Evolutionary conservation across 169 alveolate species (phyloP).

Genomic region (Blepharisma undulans): DNA sequence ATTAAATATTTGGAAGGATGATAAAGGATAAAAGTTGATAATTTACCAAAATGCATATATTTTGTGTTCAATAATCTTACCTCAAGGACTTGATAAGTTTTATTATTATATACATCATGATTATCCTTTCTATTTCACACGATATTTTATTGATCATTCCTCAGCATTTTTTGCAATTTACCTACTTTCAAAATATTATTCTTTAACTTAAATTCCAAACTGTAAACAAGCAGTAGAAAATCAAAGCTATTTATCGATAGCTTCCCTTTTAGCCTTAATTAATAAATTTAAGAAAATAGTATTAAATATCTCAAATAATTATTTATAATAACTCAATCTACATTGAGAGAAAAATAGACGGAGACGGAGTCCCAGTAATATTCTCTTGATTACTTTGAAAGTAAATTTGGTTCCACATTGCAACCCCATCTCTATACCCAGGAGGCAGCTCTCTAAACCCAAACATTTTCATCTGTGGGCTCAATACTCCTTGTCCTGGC

Average conservation of each 20-base stretch:
- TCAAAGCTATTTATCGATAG: background rate
- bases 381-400: background rate
- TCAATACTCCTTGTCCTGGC: background rate
- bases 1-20: no score
- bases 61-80: no score
- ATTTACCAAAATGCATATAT: no score
- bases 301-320: background rate
- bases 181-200: background rate
- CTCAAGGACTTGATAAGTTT: no score
- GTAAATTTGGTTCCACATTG: background rate
- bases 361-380: background rate
- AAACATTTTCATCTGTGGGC: background rate
- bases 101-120: no score
- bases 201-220: no score
- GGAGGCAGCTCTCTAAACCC: background rate
- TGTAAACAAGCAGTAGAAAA: background rate
- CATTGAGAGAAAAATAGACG: background rate
- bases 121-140: no score
- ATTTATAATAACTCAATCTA: background rate
- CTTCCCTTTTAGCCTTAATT: background rate
- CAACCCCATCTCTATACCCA: background rate
- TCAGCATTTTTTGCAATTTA: no score
- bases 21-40: no score
- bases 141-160: no score
- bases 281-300: background rate